Conservation (phyloP, 164 flowering plant genomes). For the Platanus orientalis region DNA sequence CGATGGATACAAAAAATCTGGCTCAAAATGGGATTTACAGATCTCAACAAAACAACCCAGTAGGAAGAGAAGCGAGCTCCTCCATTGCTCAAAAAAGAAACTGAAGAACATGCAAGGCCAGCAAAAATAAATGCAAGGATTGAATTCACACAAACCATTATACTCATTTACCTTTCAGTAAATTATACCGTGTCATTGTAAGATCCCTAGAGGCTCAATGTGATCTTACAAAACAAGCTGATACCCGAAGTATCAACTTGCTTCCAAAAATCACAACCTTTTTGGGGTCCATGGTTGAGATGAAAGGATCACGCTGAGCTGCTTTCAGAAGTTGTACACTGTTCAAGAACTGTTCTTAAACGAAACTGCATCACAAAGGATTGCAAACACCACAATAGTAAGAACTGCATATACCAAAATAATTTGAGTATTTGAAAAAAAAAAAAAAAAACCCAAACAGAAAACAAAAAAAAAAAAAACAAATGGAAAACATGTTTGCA, state of each 20-base stretch:
- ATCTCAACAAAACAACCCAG: no score
- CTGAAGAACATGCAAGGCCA: neutral
- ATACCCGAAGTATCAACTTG: conserved; percentile 8
- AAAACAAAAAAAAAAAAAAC: no score
- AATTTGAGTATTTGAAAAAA: neutral
- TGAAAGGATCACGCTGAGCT: no score
- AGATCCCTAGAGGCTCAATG: neutral
- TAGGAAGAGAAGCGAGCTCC: no score
- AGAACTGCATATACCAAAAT: neutral
- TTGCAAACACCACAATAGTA: no score
- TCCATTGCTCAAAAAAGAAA: no score
- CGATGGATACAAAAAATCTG: no score
- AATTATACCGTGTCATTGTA: neutral
- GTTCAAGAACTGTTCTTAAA: conserved; percentile 58
- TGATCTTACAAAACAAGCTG: conserved; percentile 9
- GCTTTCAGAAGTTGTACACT: conserved; percentile 34
- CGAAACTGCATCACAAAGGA: conserved; percentile 64
- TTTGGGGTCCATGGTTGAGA: no score
- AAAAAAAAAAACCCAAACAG: neutral
- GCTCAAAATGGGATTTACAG: no score
- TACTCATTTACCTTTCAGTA: neutral
- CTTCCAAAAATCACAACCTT: no score
- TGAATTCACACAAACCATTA: neutral
- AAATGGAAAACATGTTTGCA: neutral
- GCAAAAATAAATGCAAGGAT: neutral